Percentiles rank a stretch among this genome's conserved stretches.
phyloP scores from a whole-genome alignment of 495 filamentous ascomycete species.

The Aspergillus campestris region DNA sequence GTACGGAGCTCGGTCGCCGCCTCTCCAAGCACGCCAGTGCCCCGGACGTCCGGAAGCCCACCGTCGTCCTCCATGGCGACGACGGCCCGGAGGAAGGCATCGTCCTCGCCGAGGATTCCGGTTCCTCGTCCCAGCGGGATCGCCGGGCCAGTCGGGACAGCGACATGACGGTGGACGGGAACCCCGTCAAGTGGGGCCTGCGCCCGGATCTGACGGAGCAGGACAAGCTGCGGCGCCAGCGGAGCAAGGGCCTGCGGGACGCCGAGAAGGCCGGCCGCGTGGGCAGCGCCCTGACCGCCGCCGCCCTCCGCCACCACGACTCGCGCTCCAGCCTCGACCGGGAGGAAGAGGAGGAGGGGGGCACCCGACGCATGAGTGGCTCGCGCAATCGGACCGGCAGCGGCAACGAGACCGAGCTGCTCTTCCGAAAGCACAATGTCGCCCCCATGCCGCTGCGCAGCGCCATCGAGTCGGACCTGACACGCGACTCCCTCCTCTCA shows the following conservation, averaged over 20 bases:
- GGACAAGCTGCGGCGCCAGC: conserved; percentile 46
- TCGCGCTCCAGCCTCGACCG: conserved; percentile 51
- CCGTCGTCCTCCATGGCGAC: conserved; percentile 50
- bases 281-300: conserved; percentile 51
- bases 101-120: conserved; percentile 44
- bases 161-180: conserved; percentile 39
- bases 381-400: conserved; percentile 46
- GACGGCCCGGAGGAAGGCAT: conserved; percentile 51
- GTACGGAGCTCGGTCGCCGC: conserved; percentile 47
- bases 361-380: conserved; percentile 15
- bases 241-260: conserved; percentile 51
- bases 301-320: conserved; percentile 57
- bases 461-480: conserved; percentile 77
- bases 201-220: conserved; percentile 42
- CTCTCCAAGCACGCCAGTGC: conserved; percentile 63
- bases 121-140: conserved; percentile 35
- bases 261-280: conserved; percentile 47
- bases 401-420: conserved; percentile 51
- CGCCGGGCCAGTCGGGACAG: conserved; percentile 36
- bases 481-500: conserved; percentile 80
- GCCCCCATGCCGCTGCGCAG: conserved; percentile 82
- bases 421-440: conserved; percentile 52
- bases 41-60: conserved; percentile 58
- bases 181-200: conserved; percentile 38
- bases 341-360: conserved; percentile 38